Base-by-base conservation (phyloP, 352 stramenopile species). In the Phytophthora constricta region DNA sequence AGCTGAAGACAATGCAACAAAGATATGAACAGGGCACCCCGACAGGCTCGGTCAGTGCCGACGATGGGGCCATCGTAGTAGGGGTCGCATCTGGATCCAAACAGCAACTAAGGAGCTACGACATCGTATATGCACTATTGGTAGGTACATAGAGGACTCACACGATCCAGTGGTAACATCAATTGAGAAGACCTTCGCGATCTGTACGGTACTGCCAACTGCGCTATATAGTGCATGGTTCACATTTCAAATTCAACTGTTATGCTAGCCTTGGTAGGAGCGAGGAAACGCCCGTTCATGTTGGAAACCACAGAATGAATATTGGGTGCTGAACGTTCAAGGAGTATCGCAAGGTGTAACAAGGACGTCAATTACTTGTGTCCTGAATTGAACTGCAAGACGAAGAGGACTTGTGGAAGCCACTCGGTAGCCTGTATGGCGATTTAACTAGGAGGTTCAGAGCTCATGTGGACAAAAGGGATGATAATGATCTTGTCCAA, bases 341-440 rank as follows among this genome's bases (percentile, higher is more conserved):
- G 4, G 45, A 50, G 26, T 31, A 63, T 9, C 46, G 57, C 33
- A 45, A 50, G 22, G n/a, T 26, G 33, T 14, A 22, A 8, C 16
- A 26, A 13, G 13, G 37, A 5, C 58, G 47, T 23, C 47, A 65
- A 19, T 17, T 58, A 4, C 5, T 65, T 5, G 48, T 65, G 17
- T 58, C 47, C 5, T 58, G 47, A 47, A 25, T 52, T 5, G 47
- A 25, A 4, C 27, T 58, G 3, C 46, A 52, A 13, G 26, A 11
- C 8, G 48, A 58, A 10, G 48, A 65, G n/a, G 20, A 53, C 55
- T 79, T 23, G 49, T 67, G 46, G 65, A 65, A 46, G 56, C 76
- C 14, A 37, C 7, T 11, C 13, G 31, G 7, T 7, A 11, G 13
- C 13, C 7, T 37, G 31, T 11, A 37, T 0, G 13, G 13, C 7